Percentiles rank a stretch among this genome's conserved stretches.
Evolutionary conservation across 495 filamentous ascomycete genomes (phyloP).

Genomic region (Parathielavia hyrcaniae): DNA sequence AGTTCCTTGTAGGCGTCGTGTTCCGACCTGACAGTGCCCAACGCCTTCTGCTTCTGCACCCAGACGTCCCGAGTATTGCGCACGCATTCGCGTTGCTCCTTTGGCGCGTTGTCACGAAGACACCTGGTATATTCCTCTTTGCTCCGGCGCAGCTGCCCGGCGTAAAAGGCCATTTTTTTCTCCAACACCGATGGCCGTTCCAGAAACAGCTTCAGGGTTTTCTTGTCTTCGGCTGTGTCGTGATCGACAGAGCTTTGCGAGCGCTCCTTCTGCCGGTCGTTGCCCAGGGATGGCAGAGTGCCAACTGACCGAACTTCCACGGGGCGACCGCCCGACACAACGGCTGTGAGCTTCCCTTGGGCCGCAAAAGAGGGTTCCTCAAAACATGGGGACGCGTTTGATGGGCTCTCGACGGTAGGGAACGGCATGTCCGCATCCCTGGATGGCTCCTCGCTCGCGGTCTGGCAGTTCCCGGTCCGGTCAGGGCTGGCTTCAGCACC

Average conservation of each 20-base stretch:
- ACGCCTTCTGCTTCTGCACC: conserved; percentile 29
- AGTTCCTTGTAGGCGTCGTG: conserved; percentile 30
- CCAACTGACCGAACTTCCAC: not conserved
- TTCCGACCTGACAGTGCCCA: conserved; percentile 29
- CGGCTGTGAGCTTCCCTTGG: not conserved
- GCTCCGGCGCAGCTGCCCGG: conserved; percentile 30
- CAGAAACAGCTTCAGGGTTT: conserved; percentile 31
- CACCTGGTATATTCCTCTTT: conserved; percentile 32
- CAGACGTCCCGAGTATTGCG: conserved; percentile 33
- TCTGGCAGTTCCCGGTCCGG: conserved; percentile 4
- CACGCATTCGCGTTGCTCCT: conserved; percentile 32
- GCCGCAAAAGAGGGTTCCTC: not conserved
- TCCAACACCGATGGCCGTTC: conserved; percentile 31
- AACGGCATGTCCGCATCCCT: conserved; percentile 15
- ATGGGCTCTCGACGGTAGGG: not conserved
- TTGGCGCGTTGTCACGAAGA: conserved; percentile 28
- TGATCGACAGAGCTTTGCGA: conserved; percentile 18
- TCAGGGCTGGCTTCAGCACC: not conserved
- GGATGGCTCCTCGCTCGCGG: not conserved
- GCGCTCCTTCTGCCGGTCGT: not conserved
- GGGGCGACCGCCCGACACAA: not conserved
- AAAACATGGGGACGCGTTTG: not conserved
- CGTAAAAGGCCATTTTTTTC: conserved; percentile 23
- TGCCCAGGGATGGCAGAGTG: not conserved
- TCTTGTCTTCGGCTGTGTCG: conserved; percentile 26